Evolutionary conservation across 495 filamentous ascomycete species (phyloP), one percentile per base, ranked within the genome.

Genomic region (Letharia lupina): DNA sequence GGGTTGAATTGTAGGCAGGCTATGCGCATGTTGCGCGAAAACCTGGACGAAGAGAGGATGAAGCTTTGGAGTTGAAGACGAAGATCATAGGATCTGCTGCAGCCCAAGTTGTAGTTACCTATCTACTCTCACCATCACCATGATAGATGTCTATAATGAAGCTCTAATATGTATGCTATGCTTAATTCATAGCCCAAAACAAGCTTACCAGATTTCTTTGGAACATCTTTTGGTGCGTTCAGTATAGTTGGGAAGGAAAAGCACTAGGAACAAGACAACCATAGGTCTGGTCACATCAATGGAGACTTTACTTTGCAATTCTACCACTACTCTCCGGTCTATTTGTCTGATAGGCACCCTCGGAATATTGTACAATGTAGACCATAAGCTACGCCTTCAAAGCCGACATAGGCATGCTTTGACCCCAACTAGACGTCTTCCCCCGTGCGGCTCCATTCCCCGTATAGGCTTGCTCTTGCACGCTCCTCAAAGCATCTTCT

Each of bases 1-100:
- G 91, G 86, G 56, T 83, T 80, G 72, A 93, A 90, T 74, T 96
- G 91, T n/a, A 96, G 80, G 60, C 85, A 89, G 3, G 84, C 91
- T 64, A 96, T 89, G 70, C 82, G 85, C 91, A 93, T 93, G 61
- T 65, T 81, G 45, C 54, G 33, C 33, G 33, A 20, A 56, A 35
- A 35, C 1, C 12, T 56, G 52, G 52, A 31, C 10, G 15, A 35
- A 56, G n/a, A 13, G 11, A 12, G 16, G 15, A 54, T 16, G 50
- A 33, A 54, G 28, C 3, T 33, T 54, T 31, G 28, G 23, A 28
- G 48, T 52, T 2, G 48, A 10, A 52, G 48, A 28, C 1, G 23
- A 52, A 12, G 15, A 56, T 56, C 4, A 33, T 1, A 35, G 31
- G 12, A 37, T 57, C 15, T 37, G 33, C 15, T 37, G 33, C 54